Base-by-base conservation (phyloP, 805 yeast genomes). In the Schwanniomyces vanrijiae region DNA sequence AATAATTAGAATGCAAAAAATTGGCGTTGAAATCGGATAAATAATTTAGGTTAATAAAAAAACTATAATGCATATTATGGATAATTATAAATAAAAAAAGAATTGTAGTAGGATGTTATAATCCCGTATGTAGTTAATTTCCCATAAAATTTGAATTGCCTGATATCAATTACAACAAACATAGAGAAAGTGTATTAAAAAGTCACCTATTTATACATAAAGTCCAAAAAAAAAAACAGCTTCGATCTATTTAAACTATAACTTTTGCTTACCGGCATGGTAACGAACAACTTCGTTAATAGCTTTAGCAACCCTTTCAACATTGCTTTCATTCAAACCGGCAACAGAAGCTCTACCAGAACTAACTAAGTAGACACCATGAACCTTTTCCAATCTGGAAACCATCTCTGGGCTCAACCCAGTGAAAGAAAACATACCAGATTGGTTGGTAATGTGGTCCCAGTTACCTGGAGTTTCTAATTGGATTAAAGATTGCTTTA, bases 341-440 rank as follows among this genome's bases (percentile, higher is more conserved):
- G 97, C 96, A 66, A 92, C 88, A 37, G 96, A 87, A 42, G 95
- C 92, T 65, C 98, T 82, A 42, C 98, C 98, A 46, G 87, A 81
- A 39, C 82, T 65, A 18, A 88, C 88, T 65, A 91, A 66, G 65
- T 92, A 92, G 40, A 92, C 83, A 26, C 84, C 96, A 66, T 85
- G 96, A 56, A 84, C 80, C 48, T 77, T 64, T 59, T 89, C 96
- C 51, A 91, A 76, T 55, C 87, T 78, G 43, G 77, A 78, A 46
- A 87, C 96, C 82, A 89, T 92, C 26, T 80, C 85, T 24, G 86
- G 73, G 5, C 78, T 69, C 58, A 92, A 78, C 1, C 97, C 99
- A 25, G 98, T 92, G 73, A 84, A 92, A 29, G 96, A 90, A 66
- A 92, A 92, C 98, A 92, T 92, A 58, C 99, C 99, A 52, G 88